Conservation (phyloP, 2,329 filamentous ascomycete species). For the Zymoseptoria ardabiliae region DNA sequence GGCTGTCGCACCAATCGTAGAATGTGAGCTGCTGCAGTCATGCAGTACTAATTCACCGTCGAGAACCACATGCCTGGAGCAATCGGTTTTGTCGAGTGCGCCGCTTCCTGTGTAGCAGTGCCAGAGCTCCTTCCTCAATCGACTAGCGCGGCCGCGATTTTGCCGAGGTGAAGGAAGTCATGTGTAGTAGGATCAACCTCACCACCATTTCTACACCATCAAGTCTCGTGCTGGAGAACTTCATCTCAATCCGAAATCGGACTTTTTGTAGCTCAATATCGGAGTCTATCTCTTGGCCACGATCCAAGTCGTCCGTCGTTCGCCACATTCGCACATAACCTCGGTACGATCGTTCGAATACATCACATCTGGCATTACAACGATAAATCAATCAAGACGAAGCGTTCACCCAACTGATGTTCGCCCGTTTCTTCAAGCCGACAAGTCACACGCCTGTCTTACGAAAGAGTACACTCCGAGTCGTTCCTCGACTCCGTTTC, state of each 20-base stretch:
- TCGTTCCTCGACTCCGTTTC: background rate
- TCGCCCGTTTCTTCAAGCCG: background rate
- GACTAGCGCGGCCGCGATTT: background rate
- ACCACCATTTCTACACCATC: background rate
- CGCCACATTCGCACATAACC: background rate
- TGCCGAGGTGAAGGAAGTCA: background rate
- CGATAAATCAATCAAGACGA: background rate
- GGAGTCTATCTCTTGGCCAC: background rate
- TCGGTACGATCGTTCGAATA: background rate
- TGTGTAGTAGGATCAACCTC: background rate
- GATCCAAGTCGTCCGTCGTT: background rate
- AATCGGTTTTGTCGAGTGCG: background rate
- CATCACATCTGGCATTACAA: background rate
- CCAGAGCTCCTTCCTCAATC: background rate
- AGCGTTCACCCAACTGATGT: background rate
- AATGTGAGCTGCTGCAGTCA: background rate
- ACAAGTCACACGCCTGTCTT: background rate
- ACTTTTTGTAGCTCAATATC: background rate
- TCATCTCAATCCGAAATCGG: background rate
- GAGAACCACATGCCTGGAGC: background rate
- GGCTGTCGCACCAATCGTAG: background rate
- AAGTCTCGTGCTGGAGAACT: background rate
- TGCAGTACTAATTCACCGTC: background rate
- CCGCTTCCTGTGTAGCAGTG: no score
- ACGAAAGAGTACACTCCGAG: background rate